phyloP scores from a whole-genome alignment of 2,329 filamentous ascomycete species.

The Pseudocercospora vitis region DNA sequence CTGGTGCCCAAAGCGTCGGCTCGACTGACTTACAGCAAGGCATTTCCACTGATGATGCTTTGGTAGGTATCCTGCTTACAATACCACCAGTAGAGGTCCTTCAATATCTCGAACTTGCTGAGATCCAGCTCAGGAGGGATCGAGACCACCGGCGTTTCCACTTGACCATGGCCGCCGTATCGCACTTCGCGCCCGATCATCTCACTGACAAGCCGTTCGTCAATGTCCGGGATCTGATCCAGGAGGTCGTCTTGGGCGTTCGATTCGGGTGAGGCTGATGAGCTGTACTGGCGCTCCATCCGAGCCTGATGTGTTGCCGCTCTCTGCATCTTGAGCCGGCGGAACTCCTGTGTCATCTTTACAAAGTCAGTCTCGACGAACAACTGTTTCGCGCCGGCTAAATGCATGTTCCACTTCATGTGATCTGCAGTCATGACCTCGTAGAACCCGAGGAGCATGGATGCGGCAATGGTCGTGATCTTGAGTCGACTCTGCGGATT shows the following conservation, averaged over 20 bases:
- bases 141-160: slow-evolving; percentile 42
- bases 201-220: slow-evolving; percentile 58
- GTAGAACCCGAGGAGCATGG: slow-evolving; percentile 82
- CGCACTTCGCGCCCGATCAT: slow-evolving; percentile 59
- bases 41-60: slow-evolving; percentile 81
- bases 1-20: background rate
- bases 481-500: slow-evolving; percentile 68
- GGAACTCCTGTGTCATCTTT: slow-evolving; percentile 68
- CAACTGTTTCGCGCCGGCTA: slow-evolving; percentile 79
- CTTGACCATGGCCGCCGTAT: slow-evolving; percentile 59
- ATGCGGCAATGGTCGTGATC: slow-evolving; percentile 82
- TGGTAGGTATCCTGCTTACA: slow-evolving; percentile 92
- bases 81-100: slow-evolving; percentile 95
- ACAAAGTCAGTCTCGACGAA: slow-evolving; percentile 79
- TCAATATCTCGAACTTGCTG: slow-evolving; percentile 74
- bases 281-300: slow-evolving; percentile 16
- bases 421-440: slow-evolving; percentile 95
- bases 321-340: slow-evolving; percentile 60
- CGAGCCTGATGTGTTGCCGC: slow-evolving; percentile 44
- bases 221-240: slow-evolving; percentile 48
- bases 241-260: slow-evolving; percentile 31
- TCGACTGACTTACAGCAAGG: slow-evolving; percentile 78
- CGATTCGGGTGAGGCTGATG: slow-evolving; percentile 15
- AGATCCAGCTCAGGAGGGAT: slow-evolving; percentile 57
- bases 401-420: slow-evolving; percentile 90